phyloP scores from a whole-genome alignment of 495 filamentous ascomycete genomes.

The Aspergillus leporis region DNA sequence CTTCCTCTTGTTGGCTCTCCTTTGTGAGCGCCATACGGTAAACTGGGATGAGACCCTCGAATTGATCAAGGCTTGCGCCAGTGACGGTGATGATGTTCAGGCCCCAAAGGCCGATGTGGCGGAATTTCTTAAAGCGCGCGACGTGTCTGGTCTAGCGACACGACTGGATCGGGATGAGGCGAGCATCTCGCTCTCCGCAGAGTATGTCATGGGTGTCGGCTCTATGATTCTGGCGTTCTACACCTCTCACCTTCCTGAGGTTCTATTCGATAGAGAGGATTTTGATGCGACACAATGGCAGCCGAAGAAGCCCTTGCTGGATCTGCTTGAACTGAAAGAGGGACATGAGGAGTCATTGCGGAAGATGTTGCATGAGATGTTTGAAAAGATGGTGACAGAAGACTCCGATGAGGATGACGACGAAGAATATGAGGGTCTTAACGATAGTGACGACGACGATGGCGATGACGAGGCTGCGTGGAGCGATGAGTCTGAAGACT shows the following conservation, averaged over 20 bases:
- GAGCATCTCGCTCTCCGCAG: slow-evolving; percentile 11
- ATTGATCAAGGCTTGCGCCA: slow-evolving; percentile 6
- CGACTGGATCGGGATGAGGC: slow-evolving; percentile 14
- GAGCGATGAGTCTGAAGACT: slow-evolving; percentile 15
- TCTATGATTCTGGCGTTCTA: slow-evolving; percentile 12
- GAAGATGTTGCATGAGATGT: slow-evolving; percentile 12
- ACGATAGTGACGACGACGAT: slow-evolving; percentile 1
- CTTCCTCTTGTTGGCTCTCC: slow-evolving; percentile 8
- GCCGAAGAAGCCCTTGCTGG: slow-evolving; percentile 11
- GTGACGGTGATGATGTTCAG: background rate
- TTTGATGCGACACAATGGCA: slow-evolving; percentile 5
- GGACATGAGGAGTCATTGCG: slow-evolving; percentile 13
- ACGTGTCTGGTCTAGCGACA: slow-evolving; percentile 8
- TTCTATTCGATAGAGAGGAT: slow-evolving; percentile 16
- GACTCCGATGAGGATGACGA: slow-evolving; percentile 7
- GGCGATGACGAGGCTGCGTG: slow-evolving; percentile 5
- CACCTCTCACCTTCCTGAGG: slow-evolving; percentile 6
- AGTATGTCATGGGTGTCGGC: slow-evolving; percentile 16
- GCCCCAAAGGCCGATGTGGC: slow-evolving; percentile 8
- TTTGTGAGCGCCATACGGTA: slow-evolving; percentile 13
- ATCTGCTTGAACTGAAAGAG: slow-evolving; percentile 1
- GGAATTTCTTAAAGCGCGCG: slow-evolving; percentile 5
- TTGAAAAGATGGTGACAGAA: slow-evolving; percentile 6
- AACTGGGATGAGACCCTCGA: slow-evolving; percentile 17
- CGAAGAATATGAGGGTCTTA: background rate